phyloP scores from a whole-genome alignment of 108 stramenopile species.

The Skeletonema menzelii region DNA sequence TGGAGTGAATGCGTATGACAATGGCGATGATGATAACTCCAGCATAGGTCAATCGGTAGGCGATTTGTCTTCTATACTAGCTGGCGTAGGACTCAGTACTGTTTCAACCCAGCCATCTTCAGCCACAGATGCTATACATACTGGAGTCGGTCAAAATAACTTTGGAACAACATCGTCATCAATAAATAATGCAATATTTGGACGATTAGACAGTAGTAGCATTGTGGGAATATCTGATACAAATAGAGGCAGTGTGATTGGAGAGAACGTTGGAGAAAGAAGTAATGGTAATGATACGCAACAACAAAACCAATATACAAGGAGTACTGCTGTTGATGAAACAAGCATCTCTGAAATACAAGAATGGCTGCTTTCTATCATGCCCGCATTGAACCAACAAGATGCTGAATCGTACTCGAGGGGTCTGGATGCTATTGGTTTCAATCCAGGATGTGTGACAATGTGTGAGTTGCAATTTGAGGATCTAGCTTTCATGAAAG shows the following conservation, averaged over 20 bases:
- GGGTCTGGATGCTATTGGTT: constrained; percentile 26
- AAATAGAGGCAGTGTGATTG: constrained; percentile 2
- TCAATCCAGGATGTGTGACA: constrained; percentile 39
- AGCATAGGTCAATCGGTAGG: neutral
- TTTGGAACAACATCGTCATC: neutral
- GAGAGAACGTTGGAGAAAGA: neutral
- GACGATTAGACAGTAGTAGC: neutral
- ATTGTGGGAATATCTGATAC: neutral
- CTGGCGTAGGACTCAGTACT: neutral
- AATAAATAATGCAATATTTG: constrained; percentile 1
- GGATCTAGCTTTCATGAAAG: constrained; percentile 46
- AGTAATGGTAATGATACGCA: neutral
- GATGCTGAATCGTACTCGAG: constrained; percentile 22
- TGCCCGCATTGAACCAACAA: constrained; percentile 16
- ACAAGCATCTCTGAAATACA: constrained; percentile 8
- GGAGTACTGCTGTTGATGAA: constrained; percentile 1
- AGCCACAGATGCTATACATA: neutral
- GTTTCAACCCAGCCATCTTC: neutral
- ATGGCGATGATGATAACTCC: constrained; percentile 2
- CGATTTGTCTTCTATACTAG: neutral
- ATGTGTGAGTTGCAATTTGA: constrained; percentile 32
- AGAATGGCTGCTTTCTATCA: constrained; percentile 22
- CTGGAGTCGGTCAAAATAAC: neutral
- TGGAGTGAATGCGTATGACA: constrained; percentile 34
- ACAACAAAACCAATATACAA: neutral